These are phyloP conservation scores for Delonix regia DNA, from an alignment of 306 rosid genomes.

Conservation along the genomic window DNA sequence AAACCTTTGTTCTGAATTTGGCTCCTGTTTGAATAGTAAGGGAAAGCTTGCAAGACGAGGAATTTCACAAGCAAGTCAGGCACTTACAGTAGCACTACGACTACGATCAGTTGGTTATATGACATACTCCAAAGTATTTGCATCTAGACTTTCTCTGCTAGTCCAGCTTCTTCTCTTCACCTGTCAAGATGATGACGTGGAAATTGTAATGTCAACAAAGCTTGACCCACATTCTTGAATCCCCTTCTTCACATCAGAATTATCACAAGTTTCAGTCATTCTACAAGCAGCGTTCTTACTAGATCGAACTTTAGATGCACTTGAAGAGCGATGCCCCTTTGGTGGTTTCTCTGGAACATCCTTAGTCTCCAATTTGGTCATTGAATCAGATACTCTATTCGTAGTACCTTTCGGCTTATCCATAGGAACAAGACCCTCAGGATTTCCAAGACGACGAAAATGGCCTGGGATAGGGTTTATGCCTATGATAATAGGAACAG, in stretches of 20 bases:
- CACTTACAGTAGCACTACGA: too few relatives aligned
- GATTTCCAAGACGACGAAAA: slow-evolving; percentile 37
- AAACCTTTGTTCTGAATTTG: too few relatives aligned
- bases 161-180: too few relatives aligned
- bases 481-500: slow-evolving; percentile 39
- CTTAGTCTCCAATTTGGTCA: neutral
- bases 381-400: slow-evolving; percentile 11
- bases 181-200: too few relatives aligned
- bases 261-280: neutral
- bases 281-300: neutral
- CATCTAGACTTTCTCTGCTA: too few relatives aligned
- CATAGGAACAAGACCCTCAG: slow-evolving; percentile 33
- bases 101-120: too few relatives aligned
- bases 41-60: too few relatives aligned
- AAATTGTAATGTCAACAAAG: too few relatives aligned
- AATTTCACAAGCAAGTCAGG: too few relatives aligned
- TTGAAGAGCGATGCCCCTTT: slow-evolving; percentile 17
- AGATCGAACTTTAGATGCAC: slow-evolving; percentile 12
- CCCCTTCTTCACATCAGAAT: slow-evolving; percentile 22
- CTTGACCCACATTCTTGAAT: too few relatives aligned
- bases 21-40: too few relatives aligned
- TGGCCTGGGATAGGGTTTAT: slow-evolving; percentile 35
- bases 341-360: slow-evolving; percentile 3
- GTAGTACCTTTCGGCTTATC: slow-evolving; percentile 21
- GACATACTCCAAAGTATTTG: too few relatives aligned